Percentiles rank a stretch among this genome's conserved stretches.
Evolutionary conservation across 2,329 filamentous ascomycete genomes (phyloP).

Genomic region (Colletotrichum cereale): DNA sequence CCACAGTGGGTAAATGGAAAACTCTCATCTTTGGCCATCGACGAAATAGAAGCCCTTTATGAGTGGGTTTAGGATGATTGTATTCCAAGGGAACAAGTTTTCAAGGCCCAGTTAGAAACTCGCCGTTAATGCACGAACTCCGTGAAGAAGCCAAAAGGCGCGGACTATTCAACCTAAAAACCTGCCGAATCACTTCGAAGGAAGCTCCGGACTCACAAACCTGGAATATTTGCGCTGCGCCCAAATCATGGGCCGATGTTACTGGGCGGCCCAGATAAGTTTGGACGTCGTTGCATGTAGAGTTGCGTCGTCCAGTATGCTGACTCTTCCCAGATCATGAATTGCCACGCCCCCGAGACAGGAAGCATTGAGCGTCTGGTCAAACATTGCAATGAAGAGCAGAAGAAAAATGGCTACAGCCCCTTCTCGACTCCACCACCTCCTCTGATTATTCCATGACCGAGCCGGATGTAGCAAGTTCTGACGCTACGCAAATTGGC

Average conservation of each 20-base stretch:
- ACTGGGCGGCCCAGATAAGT: slow-evolving; percentile 79
- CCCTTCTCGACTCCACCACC: slow-evolving; percentile 86
- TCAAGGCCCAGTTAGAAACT: slow-evolving; percentile 53
- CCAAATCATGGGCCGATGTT: slow-evolving; percentile 92
- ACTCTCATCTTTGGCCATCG: slow-evolving; percentile 51
- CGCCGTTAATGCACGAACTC: slow-evolving; percentile 55
- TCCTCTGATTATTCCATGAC: slow-evolving; percentile 95
- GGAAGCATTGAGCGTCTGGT: slow-evolving; percentile 96
- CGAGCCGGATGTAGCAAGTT: slow-evolving; percentile 87
- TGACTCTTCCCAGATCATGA: slow-evolving; percentile 66
- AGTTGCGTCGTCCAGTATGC: background rate
- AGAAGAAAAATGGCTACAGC: slow-evolving; percentile 89
- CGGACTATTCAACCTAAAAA: slow-evolving; percentile 99
- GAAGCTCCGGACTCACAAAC: slow-evolving; percentile 94
- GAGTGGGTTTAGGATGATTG: slow-evolving; percentile 58
- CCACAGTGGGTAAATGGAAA: slow-evolving; percentile 47
- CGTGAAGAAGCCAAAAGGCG: slow-evolving; percentile 78
- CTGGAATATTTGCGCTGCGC: slow-evolving; percentile 98
- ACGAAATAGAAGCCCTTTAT: slow-evolving; percentile 56
- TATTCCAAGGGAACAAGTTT: slow-evolving; percentile 56
- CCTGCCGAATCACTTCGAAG: slow-evolving; percentile 92
- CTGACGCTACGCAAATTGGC: slow-evolving; percentile 93
- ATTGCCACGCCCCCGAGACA: slow-evolving; percentile 91
- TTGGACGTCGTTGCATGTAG: slow-evolving; percentile 7
- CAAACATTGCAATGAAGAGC: slow-evolving; percentile 87